Evolutionary conservation across 208 protist species (phyloP).

Genomic region (Leishmania aethiopica): DNA sequence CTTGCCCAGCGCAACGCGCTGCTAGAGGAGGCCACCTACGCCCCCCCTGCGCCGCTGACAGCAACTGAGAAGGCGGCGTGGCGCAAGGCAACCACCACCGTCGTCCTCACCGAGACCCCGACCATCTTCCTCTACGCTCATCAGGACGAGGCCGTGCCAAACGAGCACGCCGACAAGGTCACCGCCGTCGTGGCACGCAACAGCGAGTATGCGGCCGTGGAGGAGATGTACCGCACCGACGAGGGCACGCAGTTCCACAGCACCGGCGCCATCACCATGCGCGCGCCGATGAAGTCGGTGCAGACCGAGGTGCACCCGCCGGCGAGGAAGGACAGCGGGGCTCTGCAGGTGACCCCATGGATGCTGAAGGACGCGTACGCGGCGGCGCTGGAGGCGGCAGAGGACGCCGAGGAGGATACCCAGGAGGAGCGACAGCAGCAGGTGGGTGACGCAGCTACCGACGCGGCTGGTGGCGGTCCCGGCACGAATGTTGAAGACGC

Average conservation of each 20-base stretch:
- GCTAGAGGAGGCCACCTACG: conserved; percentile 37
- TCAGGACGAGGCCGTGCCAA: conserved; percentile 85
- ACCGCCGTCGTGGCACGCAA: conserved; percentile 53
- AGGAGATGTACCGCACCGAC: conserved; percentile 64
- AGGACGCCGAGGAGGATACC: conserved; percentile 51
- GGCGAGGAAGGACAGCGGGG: conserved; percentile 49
- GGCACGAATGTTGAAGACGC: conserved; percentile 28
- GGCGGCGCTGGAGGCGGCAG: conserved; percentile 41
- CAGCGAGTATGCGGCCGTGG: conserved; percentile 40
- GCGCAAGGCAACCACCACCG: conserved; percentile 56
- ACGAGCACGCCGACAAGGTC: conserved; percentile 56
- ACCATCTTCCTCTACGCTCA: conserved; percentile 87
- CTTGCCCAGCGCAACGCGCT: conserved; percentile 31
- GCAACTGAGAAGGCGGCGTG: conserved; percentile 59
- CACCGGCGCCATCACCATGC: conserved; percentile 85
- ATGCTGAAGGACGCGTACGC: conserved; percentile 89
- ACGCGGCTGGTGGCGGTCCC: conserved; percentile 8
- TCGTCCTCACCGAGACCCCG: conserved; percentile 83
- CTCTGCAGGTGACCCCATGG: conserved; percentile 85
- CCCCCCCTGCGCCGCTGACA: conserved; percentile 26
- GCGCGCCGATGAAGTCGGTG: conserved; percentile 77
- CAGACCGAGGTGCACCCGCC: conserved; percentile 85
- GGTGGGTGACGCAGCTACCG: conserved; percentile 3
- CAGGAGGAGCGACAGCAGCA: conserved; percentile 18
- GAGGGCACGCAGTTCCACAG: conserved; percentile 82